These are phyloP conservation scores for Pilobolus umbonatus DNA, from an alignment of 192 early-diverging fungal species.

Conservation along the genomic window DNA sequence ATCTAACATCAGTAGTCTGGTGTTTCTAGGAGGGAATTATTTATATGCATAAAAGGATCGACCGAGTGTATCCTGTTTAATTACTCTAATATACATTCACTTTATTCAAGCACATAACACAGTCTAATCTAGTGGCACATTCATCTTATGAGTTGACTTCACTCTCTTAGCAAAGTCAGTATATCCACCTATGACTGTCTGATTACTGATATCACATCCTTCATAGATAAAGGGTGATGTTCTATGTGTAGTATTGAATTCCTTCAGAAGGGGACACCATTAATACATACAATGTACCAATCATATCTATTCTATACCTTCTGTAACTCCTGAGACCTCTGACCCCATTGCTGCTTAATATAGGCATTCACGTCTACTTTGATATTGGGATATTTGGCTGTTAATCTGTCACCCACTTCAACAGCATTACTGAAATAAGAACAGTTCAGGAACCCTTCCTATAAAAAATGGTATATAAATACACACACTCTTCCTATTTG, in stretches of 20 bases:
- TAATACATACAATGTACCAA: neutral
- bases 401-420: slow-evolving; percentile 28
- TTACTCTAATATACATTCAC: too few species aligned
- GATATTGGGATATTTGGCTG: slow-evolving; percentile 19
- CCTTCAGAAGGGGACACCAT: neutral
- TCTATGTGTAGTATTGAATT: slow-evolving; percentile 25
- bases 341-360: slow-evolving; percentile 27
- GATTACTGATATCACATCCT: slow-evolving; percentile 31
- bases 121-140: too few species aligned
- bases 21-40: too few species aligned
- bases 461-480: neutral
- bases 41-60: too few species aligned
- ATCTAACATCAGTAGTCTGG: too few species aligned
- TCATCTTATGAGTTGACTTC: slow-evolving; percentile 11
- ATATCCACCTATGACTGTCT: slow-evolving; percentile 40
- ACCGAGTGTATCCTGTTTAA: too few species aligned
- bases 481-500: neutral
- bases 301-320: slow-evolving; percentile 3
- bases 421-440: slow-evolving; percentile 37
- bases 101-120: too few species aligned
- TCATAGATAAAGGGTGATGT: slow-evolving; percentile 49
- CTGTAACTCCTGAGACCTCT: slow-evolving; percentile 21
- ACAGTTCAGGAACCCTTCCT: slow-evolving; percentile 44
- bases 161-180: slow-evolving; percentile 31
- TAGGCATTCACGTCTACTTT: slow-evolving; percentile 31